Conservation (phyloP, 371 early-diverging fungal species). For the Rhizoclosmatium hyalinum region DNA sequence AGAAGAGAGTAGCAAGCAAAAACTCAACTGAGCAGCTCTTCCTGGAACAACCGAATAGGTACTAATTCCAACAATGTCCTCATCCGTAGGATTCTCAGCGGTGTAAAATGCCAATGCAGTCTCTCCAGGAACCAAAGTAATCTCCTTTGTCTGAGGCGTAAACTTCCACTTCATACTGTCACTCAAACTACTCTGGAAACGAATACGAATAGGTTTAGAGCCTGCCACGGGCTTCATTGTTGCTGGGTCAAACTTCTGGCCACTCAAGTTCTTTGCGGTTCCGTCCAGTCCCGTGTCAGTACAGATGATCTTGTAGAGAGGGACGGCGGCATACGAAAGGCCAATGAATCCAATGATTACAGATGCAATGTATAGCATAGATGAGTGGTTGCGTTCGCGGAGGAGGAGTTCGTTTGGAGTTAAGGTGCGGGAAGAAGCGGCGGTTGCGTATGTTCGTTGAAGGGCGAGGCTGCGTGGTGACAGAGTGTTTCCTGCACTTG, state of each 20-base stretch:
- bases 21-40: constrained; percentile 75
- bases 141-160: constrained; percentile 83
- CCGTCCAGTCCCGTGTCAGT: constrained; percentile 92
- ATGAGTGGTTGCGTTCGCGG: neutral
- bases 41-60: constrained; percentile 96
- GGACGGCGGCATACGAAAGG: constrained; percentile 93
- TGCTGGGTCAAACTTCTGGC: constrained; percentile 51
- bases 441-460: neutral
- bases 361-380: constrained; percentile 75
- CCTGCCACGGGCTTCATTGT: constrained; percentile 61
- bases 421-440: neutral
- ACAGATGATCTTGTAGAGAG: constrained; percentile 95
- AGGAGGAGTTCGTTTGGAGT: neutral
- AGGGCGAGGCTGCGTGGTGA: neutral
- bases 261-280: constrained; percentile 51
- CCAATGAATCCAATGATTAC: constrained; percentile 87
- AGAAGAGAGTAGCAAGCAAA: constrained; percentile 14
- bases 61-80: constrained; percentile 94
- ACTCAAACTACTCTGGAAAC: constrained; percentile 84
- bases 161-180: constrained; percentile 90
- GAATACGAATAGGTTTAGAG: constrained; percentile 76
- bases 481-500: neutral
- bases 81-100: constrained; percentile 89
- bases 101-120: constrained; percentile 96
- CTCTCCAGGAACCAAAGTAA: constrained; percentile 92